Evolutionary conservation across 2,329 filamentous ascomycete species (phyloP).

Genomic region (Aspergillus caelatus): DNA sequence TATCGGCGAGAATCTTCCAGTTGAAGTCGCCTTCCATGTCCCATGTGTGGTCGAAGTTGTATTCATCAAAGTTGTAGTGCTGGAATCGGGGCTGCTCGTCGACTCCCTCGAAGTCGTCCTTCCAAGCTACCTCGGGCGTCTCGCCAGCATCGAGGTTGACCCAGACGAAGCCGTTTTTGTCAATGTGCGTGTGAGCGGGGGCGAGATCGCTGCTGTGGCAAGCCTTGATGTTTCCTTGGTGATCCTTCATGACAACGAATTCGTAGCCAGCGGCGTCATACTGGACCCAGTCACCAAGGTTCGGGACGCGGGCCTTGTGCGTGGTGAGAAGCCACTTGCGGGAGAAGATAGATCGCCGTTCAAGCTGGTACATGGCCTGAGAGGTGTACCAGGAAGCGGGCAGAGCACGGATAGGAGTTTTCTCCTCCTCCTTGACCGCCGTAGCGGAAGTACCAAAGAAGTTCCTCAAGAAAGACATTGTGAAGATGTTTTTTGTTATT

Average conservation of each 20-base stretch:
- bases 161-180: conserved; percentile 60
- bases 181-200: conserved; percentile 57
- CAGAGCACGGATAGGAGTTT: conserved; percentile 45
- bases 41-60: conserved; percentile 54
- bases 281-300: conserved; percentile 59
- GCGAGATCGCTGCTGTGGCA: conserved; percentile 63
- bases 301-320: conserved; percentile 50
- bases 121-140: conserved; percentile 54
- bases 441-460: conserved; percentile 30
- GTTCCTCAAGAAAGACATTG: conserved; percentile 33
- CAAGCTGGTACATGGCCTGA: conserved; percentile 55
- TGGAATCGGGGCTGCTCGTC: conserved; percentile 53
- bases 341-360: conserved; percentile 61
- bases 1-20: conserved; percentile 65
- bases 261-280: conserved; percentile 61
- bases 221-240: conserved; percentile 56
- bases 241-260: conserved; percentile 57
- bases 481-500: conserved; percentile 5
- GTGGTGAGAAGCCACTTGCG: conserved; percentile 51
- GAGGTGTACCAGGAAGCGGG: conserved; percentile 56
- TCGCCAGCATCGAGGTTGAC: conserved; percentile 57
- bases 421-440: conserved; percentile 3
- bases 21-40: conserved; percentile 61
- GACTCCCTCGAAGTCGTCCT: conserved; percentile 54
- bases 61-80: conserved; percentile 52